Evolutionary conservation across 495 filamentous ascomycete genomes (phyloP).

Genomic region (Viridothelium virens): DNA sequence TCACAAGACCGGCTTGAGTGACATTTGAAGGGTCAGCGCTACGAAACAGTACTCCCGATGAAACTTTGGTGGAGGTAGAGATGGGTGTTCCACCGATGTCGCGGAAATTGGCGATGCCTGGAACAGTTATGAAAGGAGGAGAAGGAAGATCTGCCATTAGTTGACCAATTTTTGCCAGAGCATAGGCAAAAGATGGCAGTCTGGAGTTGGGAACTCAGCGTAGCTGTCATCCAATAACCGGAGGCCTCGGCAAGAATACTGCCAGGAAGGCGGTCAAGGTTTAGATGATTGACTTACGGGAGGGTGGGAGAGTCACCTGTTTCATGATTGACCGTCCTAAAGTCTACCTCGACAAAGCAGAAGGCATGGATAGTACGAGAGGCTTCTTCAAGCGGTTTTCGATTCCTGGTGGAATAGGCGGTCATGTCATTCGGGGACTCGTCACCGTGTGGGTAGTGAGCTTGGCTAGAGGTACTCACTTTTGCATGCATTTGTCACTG

Average conservation of each 20-base stretch:
- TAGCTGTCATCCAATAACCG: too few relatives aligned
- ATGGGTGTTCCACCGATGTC: slow-evolving; percentile 27
- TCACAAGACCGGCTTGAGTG: slow-evolving; percentile 25
- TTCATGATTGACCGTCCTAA: slow-evolving; percentile 37
- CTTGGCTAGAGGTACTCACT: slow-evolving; percentile 58
- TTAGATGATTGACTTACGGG: too few relatives aligned
- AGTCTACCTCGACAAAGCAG: slow-evolving; percentile 58
- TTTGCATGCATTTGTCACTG: slow-evolving; percentile 64
- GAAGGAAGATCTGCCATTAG: slow-evolving; percentile 20
- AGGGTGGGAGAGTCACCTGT: too few relatives aligned
- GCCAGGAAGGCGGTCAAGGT: not conserved
- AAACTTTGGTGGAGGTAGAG: slow-evolving; percentile 22
- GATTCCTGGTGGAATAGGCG: slow-evolving; percentile 66
- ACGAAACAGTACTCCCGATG: slow-evolving; percentile 31
- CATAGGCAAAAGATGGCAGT: not conserved
- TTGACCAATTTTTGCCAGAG: not conserved
- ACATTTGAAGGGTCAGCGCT: slow-evolving; percentile 29
- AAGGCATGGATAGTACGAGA: slow-evolving; percentile 56
- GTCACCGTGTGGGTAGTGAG: slow-evolving; percentile 67
- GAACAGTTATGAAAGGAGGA: slow-evolving; percentile 33
- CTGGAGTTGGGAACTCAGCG: not conserved
- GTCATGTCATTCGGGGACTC: slow-evolving; percentile 62
- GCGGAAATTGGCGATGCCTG: slow-evolving; percentile 35
- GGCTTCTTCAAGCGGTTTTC: slow-evolving; percentile 72
- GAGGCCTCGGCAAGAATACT: not conserved